Conservation (phyloP, 352 stramenopile genomes). For the Albugo laibachii region DNA sequence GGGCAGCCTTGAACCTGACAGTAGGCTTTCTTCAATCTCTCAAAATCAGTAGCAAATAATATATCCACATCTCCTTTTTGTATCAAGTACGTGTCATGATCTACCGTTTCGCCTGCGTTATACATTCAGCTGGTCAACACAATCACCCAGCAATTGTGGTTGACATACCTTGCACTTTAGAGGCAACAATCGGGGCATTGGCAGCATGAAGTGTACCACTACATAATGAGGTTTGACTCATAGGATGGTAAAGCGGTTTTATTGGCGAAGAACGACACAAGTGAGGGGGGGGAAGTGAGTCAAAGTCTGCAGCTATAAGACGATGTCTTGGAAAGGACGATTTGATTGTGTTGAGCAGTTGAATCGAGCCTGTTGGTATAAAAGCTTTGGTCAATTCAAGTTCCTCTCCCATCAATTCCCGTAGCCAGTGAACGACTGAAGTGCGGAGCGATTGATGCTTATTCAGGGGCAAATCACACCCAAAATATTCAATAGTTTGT, state of each 20-base stretch:
- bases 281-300: constrained; percentile 56
- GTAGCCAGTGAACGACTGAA: constrained; percentile 7
- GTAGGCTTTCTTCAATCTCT: constrained; percentile 62
- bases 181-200: constrained; percentile 77
- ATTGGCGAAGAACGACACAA: constrained; percentile 23
- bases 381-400: constrained; percentile 50
- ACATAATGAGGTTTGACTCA: constrained; percentile 49
- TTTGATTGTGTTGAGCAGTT: constrained; percentile 66
- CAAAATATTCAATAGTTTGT: constrained; percentile 49
- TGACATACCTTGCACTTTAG: constrained; percentile 33
- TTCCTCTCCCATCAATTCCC: constrained; percentile 30
- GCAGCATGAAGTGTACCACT: constrained; percentile 41
- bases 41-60: constrained; percentile 83
- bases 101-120: constrained; percentile 29
- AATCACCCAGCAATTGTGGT: background rate
- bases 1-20: constrained; percentile 31
- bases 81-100: constrained; percentile 80
- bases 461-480: constrained; percentile 43
- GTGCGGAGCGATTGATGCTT: constrained; percentile 16
- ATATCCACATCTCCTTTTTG: constrained; percentile 74
- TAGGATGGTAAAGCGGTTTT: constrained; percentile 32
- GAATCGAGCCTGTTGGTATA: constrained; percentile 71
- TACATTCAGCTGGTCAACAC: background rate
- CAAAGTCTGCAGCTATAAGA: constrained; percentile 77
- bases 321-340: constrained; percentile 68